These are phyloP conservation scores for Cyberlindnera sargentensis DNA, from an alignment of 805 yeast species.

Conservation along the genomic window DNA sequence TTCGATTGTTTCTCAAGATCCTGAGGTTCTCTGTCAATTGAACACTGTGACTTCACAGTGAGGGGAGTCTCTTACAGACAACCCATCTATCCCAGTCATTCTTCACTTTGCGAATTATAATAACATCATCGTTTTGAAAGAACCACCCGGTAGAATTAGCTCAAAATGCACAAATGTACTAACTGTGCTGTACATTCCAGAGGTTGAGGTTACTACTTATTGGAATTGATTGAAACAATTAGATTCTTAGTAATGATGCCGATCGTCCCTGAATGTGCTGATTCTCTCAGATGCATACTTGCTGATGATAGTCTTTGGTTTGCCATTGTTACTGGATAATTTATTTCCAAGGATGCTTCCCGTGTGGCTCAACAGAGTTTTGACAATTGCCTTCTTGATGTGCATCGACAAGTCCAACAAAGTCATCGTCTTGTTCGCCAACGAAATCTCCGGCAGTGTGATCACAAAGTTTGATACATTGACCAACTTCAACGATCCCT, in stretches of 20 bases:
- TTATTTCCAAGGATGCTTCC: slow-evolving; percentile 80
- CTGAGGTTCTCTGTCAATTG: no score
- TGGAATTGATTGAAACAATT: no score
- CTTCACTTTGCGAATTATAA: no score
- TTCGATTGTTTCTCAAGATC: no score
- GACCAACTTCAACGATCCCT: slow-evolving; percentile 57
- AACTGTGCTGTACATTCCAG: no score
- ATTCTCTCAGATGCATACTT: slow-evolving; percentile 19
- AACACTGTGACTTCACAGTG: no score
- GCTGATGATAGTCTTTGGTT: slow-evolving; percentile 14
- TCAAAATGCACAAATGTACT: background rate
- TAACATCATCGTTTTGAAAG: no score
- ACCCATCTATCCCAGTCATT: no score
- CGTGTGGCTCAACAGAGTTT: slow-evolving; percentile 52
- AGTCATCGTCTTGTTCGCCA: slow-evolving; percentile 64
- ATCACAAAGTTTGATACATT: slow-evolving; percentile 73
- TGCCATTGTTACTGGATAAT: slow-evolving; percentile 35
- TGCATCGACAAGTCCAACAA: slow-evolving; percentile 56
- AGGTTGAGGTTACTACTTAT: no score
- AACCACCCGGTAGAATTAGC: no score
- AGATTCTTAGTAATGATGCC: background rate
- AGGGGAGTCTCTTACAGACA: no score
- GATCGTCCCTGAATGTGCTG: slow-evolving; percentile 13
- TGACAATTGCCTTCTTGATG: slow-evolving; percentile 56
- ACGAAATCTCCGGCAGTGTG: slow-evolving; percentile 52